Percentiles rank a stretch among this genome's conserved stretches.
Evolutionary conservation across 2,329 filamentous ascomycete genomes (phyloP).

Genomic region (Ophiosphaerella korrae): DNA sequence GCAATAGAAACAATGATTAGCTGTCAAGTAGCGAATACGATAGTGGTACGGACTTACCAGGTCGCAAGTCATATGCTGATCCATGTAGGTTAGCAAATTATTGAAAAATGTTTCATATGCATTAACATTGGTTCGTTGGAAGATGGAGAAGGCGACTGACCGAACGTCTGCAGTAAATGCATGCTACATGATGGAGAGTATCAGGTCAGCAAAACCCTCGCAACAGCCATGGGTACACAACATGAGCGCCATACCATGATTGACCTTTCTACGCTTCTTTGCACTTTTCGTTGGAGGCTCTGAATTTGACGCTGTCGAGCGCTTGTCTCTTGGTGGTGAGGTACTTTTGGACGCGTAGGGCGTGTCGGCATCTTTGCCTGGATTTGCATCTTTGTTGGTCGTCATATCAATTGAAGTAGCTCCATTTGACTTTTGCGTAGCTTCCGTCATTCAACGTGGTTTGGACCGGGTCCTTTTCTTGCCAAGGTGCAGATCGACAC

Average conservation of each 20-base stretch:
- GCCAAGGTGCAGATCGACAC: constrained; percentile 27
- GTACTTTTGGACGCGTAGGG: constrained; percentile 32
- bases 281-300: constrained; percentile 41
- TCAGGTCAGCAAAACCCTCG: constrained; percentile 37
- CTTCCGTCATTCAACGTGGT: constrained; percentile 47
- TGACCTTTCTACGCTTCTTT: constrained; percentile 61
- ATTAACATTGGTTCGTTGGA: constrained; percentile 26
- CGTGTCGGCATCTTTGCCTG: constrained; percentile 34
- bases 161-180: constrained; percentile 60
- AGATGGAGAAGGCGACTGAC: constrained; percentile 44
- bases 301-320: constrained; percentile 32
- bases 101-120: constrained; percentile 21
- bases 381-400: constrained; percentile 34
- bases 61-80: constrained; percentile 61
- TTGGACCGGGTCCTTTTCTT: constrained; percentile 35
- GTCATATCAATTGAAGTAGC: constrained; percentile 40
- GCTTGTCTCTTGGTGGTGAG: constrained; percentile 37
- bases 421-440: constrained; percentile 46
- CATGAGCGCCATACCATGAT: constrained; percentile 51
- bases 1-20: constrained; percentile 43
- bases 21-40: constrained; percentile 25
- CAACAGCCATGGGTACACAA: constrained; percentile 26
- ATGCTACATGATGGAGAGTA: constrained; percentile 44
- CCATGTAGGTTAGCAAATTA: constrained; percentile 39
- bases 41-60: constrained; percentile 44